Evolutionary conservation across 2,329 filamentous ascomycete genomes (phyloP), one percentile per base, ranked within the genome.

Genomic region (Paecilomyces sp.): DNA sequence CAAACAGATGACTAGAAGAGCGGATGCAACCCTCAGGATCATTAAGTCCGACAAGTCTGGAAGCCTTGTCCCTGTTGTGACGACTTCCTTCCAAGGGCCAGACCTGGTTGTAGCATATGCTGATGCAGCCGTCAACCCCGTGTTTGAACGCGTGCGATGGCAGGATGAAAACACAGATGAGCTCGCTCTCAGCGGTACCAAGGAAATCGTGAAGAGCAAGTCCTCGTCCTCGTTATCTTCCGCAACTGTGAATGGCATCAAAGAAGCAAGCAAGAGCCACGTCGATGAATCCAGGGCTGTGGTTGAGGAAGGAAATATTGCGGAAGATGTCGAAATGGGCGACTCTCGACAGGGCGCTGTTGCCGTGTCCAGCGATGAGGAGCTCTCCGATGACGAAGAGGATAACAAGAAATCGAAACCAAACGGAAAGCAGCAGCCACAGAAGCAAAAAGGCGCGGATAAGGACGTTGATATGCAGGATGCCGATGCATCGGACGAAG

Each of bases 211-310:
- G 15, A 77, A 75, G 61, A 72, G 68, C 54, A 81, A 77, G 64
- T 73, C 73, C 7, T 71, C 73, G 55, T 76, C 76, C 24, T 73
- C 73, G 12, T 67, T 81, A 51, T 72, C 72, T 57, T 78, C 80
- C 2, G 80, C 78, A 18, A 77, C 79, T 58, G 79, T 81, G 59
- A 86, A 84, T 66, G 82, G 82, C 28, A 72, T 78, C 25, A 82
- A 81, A 66, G 76, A 79, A 62, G 68, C 77, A 55, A 79, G 77
- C 52, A 80, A 81, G 64, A 78, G 75, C 60, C 78, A 80, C 50
- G 80, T 87, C 34, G 81, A 87, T 68, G 85, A 88, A 63, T 80
- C 83, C 33, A 79, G 77, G 58, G 77, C 83, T 11, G 77, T 82
- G 1, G 81, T 88, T 11, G 78, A 79, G 59, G 71, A 76, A 57